phyloP scores from a whole-genome alignment of 2,329 filamentous ascomycete species.

The Dactylellina sp. region DNA sequence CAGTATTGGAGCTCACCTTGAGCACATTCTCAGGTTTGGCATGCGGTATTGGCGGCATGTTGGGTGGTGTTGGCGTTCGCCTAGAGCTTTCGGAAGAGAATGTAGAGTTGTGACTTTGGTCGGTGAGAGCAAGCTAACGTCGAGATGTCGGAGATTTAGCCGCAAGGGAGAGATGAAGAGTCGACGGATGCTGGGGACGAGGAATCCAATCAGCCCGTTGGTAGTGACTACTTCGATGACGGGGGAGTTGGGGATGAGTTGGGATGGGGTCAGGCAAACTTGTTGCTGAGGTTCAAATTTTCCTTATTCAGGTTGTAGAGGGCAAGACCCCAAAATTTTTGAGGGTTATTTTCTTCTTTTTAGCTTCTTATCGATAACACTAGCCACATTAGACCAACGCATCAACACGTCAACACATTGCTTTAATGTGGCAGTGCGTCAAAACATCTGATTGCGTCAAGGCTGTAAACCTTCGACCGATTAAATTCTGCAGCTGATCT shows the following conservation, averaged over 20 bases:
- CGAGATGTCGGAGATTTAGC: constrained; percentile 32
- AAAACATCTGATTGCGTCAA: background rate
- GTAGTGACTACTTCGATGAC: constrained; percentile 51
- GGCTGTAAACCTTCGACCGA: constrained; percentile 18
- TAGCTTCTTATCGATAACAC: constrained; percentile 37
- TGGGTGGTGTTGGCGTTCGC: constrained; percentile 60
- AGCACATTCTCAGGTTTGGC: constrained; percentile 99
- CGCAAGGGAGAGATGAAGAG: constrained; percentile 37
- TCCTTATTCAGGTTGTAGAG: constrained; percentile 45
- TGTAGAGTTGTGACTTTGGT: constrained; percentile 14
- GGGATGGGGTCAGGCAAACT: constrained; percentile 6
- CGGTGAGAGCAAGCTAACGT: constrained; percentile 44
- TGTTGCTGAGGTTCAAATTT: constrained; percentile 44
- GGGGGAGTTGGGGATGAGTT: constrained; percentile 27
- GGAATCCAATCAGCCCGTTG: constrained; percentile 54
- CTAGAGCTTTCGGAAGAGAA: constrained; percentile 35
- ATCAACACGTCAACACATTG: constrained; percentile 31
- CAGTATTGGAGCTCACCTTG: constrained; percentile 69
- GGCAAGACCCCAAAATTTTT: constrained; percentile 54
- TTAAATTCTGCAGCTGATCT: constrained; percentile 28
- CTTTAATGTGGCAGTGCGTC: constrained; percentile 4
- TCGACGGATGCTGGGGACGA: constrained; percentile 53
- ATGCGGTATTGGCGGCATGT: constrained; percentile 93
- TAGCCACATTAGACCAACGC: constrained; percentile 4
- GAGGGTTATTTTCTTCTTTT: constrained; percentile 12